Conservation (phyloP, 139 green algal species). For the Choricystis sp. region DNA sequence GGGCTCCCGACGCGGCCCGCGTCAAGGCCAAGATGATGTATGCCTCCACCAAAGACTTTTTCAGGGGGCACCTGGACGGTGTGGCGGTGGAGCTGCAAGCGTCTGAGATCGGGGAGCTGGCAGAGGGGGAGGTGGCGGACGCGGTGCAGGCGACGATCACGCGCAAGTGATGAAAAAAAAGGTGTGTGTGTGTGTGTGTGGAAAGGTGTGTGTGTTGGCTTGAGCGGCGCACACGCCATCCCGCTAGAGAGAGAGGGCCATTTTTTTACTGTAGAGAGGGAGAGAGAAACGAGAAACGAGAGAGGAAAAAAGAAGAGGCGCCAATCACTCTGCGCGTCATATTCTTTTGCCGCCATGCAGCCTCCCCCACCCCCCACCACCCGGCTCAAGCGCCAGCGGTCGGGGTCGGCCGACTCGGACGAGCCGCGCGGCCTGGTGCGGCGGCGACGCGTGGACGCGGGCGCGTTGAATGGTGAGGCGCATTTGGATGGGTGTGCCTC, state of each 20-base stretch:
- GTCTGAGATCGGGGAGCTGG: constrained; percentile 46
- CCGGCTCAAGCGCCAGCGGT: background rate
- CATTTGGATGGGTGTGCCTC: no score
- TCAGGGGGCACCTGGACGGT: constrained; percentile 66
- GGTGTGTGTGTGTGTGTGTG: no score
- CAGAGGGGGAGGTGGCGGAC: constrained; percentile 20
- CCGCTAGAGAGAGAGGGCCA: no score
- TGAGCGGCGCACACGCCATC: no score
- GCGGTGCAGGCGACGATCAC: constrained; percentile 16
- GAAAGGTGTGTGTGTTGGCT: no score
- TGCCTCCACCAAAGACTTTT: constrained; percentile 73
- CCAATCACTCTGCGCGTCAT: background rate
- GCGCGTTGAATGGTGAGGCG: background rate
- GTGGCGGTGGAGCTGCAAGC: constrained; percentile 58
- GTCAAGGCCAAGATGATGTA: constrained; percentile 82
- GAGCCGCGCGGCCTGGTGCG: background rate
- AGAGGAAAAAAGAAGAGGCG: background rate
- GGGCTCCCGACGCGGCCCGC: constrained; percentile 46
- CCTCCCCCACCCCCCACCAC: background rate
- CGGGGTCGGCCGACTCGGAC: background rate
- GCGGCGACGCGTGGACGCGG: background rate
- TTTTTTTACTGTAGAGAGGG: background rate
- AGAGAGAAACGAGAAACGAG: background rate
- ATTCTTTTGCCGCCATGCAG: background rate
- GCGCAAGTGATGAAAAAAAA: constrained; percentile 9